A percentile compares a stretch with the other conserved stretches of the same genome.
Evolutionary conservation across 2,329 filamentous ascomycete species (phyloP).

Genomic region (Teratosphaeria epicoccoides): DNA sequence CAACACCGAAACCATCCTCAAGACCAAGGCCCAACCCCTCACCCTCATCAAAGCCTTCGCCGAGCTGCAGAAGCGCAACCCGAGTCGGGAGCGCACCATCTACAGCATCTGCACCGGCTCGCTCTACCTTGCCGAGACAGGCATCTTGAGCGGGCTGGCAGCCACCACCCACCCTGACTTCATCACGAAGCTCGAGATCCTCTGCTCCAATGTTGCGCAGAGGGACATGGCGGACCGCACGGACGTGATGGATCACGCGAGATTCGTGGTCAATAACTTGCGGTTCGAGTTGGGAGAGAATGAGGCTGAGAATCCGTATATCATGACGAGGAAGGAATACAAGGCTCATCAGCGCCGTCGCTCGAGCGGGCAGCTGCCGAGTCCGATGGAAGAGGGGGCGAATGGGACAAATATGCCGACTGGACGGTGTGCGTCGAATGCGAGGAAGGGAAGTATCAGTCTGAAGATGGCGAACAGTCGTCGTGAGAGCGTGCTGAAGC

Average conservation of each 20-base stretch:
- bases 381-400: conserved; percentile 21
- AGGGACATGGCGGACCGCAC: conserved; percentile 64
- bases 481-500: conserved; percentile 69
- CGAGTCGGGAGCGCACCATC: conserved; percentile 68
- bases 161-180: conserved; percentile 76
- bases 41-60: conserved; percentile 64
- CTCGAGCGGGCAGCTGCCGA: conserved; percentile 31
- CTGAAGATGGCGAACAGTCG: conserved; percentile 64
- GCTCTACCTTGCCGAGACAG: conserved; percentile 64
- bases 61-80: conserved; percentile 69
- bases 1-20: conserved; percentile 51
- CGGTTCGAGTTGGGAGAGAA: conserved; percentile 71
- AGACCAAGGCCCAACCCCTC: conserved; percentile 57
- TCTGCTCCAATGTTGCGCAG: conserved; percentile 63
- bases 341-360: conserved; percentile 39
- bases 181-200: conserved; percentile 69
- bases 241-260: conserved; percentile 64
- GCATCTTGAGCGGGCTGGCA: conserved; percentile 65
- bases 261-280: conserved; percentile 85
- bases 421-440: conserved; percentile 32
- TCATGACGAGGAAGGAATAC: conserved; percentile 55
- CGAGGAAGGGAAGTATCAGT: conserved; percentile 71
- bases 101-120: conserved; percentile 71
- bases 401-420: conserved; percentile 19
- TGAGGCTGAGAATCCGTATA: conserved; percentile 73